These are phyloP conservation scores for Hypholoma sublateritium DNA, from an alignment of 768 basidiomycete species.

Conservation along the genomic window DNA sequence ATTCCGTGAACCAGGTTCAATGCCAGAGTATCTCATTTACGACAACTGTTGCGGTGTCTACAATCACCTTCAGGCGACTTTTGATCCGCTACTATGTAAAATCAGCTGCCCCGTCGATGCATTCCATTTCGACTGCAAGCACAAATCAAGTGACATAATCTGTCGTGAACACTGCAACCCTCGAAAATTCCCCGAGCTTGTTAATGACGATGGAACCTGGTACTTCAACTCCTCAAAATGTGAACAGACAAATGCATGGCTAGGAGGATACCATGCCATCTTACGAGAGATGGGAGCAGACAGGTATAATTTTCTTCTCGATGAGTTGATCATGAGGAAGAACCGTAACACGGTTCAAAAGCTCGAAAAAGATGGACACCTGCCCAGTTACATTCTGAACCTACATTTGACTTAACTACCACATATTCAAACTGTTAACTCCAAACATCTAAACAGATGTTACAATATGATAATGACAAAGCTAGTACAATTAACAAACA, in stretches of 20 bases:
- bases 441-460: too few species aligned
- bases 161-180: slow-evolving; percentile 27
- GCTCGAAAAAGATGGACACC: background rate
- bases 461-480: too few species aligned
- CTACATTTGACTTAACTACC: too few species aligned
- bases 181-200: slow-evolving; percentile 10
- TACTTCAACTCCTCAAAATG: slow-evolving; percentile 31
- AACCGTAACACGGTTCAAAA: background rate
- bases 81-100: slow-evolving; percentile 13
- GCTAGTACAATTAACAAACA: too few species aligned
- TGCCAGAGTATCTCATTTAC: slow-evolving; percentile 19
- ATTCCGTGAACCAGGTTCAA: slow-evolving; percentile 9
- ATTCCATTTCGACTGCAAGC: slow-evolving; percentile 28
- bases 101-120: slow-evolving; percentile 20
- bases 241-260: slow-evolving; percentile 31
- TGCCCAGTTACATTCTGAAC: background rate
- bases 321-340: slow-evolving; percentile 21
- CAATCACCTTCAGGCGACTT: slow-evolving; percentile 1
- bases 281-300: slow-evolving; percentile 23
- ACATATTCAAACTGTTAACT: too few species aligned
- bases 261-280: slow-evolving; percentile 24
- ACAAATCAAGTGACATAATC: slow-evolving; percentile 17
- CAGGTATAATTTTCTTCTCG: slow-evolving; percentile 29
- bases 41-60: slow-evolving; percentile 22
- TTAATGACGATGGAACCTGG: slow-evolving; percentile 13